Evolutionary conservation across 345 rosid genomes (phyloP), one percentile per base, ranked within the genome.

Genomic region (Lepidium didymum): DNA sequence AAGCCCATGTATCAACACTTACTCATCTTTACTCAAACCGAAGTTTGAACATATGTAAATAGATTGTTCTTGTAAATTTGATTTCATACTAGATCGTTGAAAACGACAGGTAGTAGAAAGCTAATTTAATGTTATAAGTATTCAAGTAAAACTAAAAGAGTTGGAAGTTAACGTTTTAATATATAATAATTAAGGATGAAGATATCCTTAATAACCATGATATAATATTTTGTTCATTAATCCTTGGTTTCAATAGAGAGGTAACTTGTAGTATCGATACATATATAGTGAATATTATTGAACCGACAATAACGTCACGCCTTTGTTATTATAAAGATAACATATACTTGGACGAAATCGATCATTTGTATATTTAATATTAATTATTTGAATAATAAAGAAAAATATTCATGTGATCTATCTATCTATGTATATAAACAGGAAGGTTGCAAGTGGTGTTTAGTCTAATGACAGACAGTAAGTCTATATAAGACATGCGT

Each of bases 221-320:
- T 23, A 50, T 42, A 21, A 23, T 43, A 67, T 59, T 27, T 51
- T 14, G 35, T 64, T 57, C 51, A 27, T 47, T 64, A 60, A 68
- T 62, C 73, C 57, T 74, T 60, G 68, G 73, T 67, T 62, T 74
- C 56, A 27, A n/a, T 61, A 54, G 42, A 74, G 64, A 67, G 78
- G 73, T 74, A 74, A 74, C 73, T 74, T 74, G 74, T 74, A 61
- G 69, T 68, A 31, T 59, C 50, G 55, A 34, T 58, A 70, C n/a
- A 41, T 59, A 70, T 49, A 42, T 42, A 51, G 74, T 61, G 69
- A 74, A 45, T 74, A 74, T 74, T 44, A 74, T 61, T 68, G 68
- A 25, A 62, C 78, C 78, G 78, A 74, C 78, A 74, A 74, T 68
- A 61, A 68, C 78, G 78, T 74, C 78, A 74, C 64, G 64, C 58